phyloP scores from a whole-genome alignment of 371 early-diverging fungal species.

The Apophysomyces variabilis region DNA sequence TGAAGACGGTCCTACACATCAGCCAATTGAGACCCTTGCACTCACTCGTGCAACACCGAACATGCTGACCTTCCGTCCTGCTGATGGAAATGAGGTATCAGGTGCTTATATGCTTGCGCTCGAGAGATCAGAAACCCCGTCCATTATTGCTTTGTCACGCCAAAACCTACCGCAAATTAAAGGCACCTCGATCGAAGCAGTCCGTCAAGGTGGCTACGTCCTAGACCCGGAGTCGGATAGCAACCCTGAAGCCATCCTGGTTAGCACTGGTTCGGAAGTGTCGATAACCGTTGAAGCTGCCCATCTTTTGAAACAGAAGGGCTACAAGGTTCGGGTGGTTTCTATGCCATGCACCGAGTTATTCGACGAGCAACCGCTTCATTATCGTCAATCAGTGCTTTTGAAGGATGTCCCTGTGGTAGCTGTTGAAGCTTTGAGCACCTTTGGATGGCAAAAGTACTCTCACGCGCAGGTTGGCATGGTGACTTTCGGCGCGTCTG shows the following conservation, averaged over 20 bases:
- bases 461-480: conserved; percentile 92
- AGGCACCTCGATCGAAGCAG: conserved; percentile 80
- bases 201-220: conserved; percentile 82
- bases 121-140: conserved; percentile 71
- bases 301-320: conserved; percentile 64
- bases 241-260: conserved; percentile 71
- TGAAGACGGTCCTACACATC: conserved; percentile 99
- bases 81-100: conserved; percentile 96
- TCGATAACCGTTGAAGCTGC: conserved; percentile 87
- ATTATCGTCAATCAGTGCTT: conserved; percentile 89
- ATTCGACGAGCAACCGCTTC: conserved; percentile 90
- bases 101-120: conserved; percentile 90
- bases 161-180: conserved; percentile 95
- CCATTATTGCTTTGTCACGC: conserved; percentile 92
- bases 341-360: conserved; percentile 96
- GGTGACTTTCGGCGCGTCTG: conserved; percentile 95
- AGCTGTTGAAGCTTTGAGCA: conserved; percentile 94
- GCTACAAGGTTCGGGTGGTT: conserved; percentile 81
- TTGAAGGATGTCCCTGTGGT: conserved; percentile 79
- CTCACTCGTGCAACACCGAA: conserved; percentile 96
- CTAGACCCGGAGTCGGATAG: conserved; percentile 66
- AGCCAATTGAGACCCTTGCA: conserved; percentile 98
- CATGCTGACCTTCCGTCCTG: conserved; percentile 89
- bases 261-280: conserved; percentile 98
- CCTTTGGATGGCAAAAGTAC: conserved; percentile 96